These are phyloP conservation scores for Nicotiana rustica DNA, from an alignment of 305 asterid species.

Conservation along the genomic window DNA sequence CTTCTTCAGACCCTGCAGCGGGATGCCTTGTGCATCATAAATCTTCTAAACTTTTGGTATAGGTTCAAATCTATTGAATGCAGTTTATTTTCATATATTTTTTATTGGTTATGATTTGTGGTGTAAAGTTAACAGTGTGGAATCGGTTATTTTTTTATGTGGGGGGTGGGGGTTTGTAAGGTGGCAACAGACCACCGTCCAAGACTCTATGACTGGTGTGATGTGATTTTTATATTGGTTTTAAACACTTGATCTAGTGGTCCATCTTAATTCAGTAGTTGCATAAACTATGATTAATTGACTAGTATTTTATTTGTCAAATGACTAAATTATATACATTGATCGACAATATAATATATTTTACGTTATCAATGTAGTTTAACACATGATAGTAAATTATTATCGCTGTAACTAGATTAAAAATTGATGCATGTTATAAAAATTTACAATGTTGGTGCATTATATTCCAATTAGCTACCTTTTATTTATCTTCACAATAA, in stretches of 20 bases:
- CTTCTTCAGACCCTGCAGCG: no score
- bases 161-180: not conserved
- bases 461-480: not conserved
- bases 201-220: constrained; percentile 39
- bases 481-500: not conserved
- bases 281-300: constrained; percentile 4
- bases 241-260: constrained; percentile 26
- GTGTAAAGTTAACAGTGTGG: not conserved
- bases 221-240: constrained; percentile 6
- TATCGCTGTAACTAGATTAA: not conserved
- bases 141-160: constrained; percentile 18
- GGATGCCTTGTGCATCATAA: no score
- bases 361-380: not conserved
- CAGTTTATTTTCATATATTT: no score
- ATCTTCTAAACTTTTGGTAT: no score
- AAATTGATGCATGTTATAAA: not conserved
- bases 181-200: constrained; percentile 41
- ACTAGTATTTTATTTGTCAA: not conserved
- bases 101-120: not conserved
- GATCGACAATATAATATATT: not conserved
- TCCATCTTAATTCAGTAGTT: constrained; percentile 32
- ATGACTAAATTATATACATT: not conserved
- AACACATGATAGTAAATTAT: not conserved
- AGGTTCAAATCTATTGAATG: no score
- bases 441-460: not conserved